phyloP scores from a whole-genome alignment of 495 filamentous ascomycete species.

The Trichoderma orchidacearum region DNA sequence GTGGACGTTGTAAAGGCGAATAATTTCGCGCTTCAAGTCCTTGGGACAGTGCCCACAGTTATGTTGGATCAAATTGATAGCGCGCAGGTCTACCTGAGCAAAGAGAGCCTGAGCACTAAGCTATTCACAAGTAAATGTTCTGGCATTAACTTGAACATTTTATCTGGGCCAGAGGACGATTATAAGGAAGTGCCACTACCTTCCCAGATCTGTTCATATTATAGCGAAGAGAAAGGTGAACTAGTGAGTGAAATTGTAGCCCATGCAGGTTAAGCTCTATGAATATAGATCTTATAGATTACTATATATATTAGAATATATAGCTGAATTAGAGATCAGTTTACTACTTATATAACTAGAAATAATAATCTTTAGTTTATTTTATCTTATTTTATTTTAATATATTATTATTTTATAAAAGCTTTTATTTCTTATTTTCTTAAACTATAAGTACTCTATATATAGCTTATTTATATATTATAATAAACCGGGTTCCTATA shows the following conservation, averaged over 20 bases:
- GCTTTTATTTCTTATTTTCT: no score
- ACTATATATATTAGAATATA: no score
- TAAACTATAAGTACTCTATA: no score
- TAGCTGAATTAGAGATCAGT: no score
- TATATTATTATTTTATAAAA: no score
- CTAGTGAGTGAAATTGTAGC: conserved; percentile 81
- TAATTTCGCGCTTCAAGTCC: conserved; percentile 82
- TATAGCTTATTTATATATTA: no score
- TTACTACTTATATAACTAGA: no score
- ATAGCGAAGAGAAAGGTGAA: conserved; percentile 51
- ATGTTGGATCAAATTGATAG: conserved; percentile 89
- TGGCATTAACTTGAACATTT: conserved; percentile 72
- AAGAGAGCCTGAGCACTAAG: conserved; percentile 62
- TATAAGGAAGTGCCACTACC: conserved; percentile 76
- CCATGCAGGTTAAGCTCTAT: conserved; percentile 60
- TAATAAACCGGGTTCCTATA: no score
- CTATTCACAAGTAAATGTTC: conserved; percentile 79
- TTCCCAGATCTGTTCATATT: conserved; percentile 75
- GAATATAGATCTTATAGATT: no score
- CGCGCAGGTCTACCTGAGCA: conserved; percentile 70
- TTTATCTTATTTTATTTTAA: no score
- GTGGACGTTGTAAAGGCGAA: conserved; percentile 89
- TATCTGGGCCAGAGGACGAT: conserved; percentile 55
- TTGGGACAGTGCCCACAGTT: conserved; percentile 71
- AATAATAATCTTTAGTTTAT: no score